phyloP scores from a whole-genome alignment of 2,329 filamentous ascomycete genomes.

The Sordariomycetes sp. region DNA sequence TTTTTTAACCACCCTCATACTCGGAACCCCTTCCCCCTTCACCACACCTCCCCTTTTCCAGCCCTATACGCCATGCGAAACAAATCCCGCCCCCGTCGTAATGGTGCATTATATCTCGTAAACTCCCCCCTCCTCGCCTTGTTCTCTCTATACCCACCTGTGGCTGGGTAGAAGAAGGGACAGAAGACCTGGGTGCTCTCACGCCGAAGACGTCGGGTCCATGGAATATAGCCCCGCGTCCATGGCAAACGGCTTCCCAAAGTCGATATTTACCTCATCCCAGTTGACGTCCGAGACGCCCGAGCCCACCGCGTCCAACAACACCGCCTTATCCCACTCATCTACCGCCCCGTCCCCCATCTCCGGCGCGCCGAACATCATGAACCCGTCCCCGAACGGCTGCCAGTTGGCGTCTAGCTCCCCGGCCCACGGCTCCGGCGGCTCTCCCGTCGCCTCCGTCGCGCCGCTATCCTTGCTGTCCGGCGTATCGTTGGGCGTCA shows the following conservation, averaged over 20 bases:
- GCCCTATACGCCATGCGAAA: background rate
- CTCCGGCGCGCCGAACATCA: slow-evolving; percentile 24
- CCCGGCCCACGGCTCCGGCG: slow-evolving; percentile 36
- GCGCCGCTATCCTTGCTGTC: slow-evolving; percentile 46
- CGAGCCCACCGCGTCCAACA: slow-evolving; percentile 13
- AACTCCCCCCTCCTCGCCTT: background rate
- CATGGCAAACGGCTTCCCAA: slow-evolving; percentile 38
- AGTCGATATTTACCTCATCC: slow-evolving; percentile 37
- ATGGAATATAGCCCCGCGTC: slow-evolving; percentile 27
- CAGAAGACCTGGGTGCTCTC: background rate
- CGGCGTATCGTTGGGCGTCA: slow-evolving; percentile 50
- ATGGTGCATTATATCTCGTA: background rate
- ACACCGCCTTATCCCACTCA: background rate
- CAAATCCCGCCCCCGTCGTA: background rate
- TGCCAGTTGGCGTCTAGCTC: slow-evolving; percentile 41
- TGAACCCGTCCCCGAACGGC: slow-evolving; percentile 29
- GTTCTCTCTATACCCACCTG: background rate
- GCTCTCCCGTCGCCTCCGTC: slow-evolving; percentile 50
- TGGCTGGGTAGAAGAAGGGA: background rate
- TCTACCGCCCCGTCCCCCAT: background rate
- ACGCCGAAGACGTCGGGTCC: slow-evolving; percentile 9
- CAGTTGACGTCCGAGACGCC: slow-evolving; percentile 20
- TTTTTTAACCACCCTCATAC: background rate
- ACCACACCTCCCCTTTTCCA: background rate
- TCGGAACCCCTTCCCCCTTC: too few species aligned